Percentiles rank a stretch among this genome's conserved stretches.
These are phyloP conservation scores for Talaromyces sp. DNA, from an alignment of 2,329 filamentous ascomycete genomes.

Conservation along the genomic window DNA sequence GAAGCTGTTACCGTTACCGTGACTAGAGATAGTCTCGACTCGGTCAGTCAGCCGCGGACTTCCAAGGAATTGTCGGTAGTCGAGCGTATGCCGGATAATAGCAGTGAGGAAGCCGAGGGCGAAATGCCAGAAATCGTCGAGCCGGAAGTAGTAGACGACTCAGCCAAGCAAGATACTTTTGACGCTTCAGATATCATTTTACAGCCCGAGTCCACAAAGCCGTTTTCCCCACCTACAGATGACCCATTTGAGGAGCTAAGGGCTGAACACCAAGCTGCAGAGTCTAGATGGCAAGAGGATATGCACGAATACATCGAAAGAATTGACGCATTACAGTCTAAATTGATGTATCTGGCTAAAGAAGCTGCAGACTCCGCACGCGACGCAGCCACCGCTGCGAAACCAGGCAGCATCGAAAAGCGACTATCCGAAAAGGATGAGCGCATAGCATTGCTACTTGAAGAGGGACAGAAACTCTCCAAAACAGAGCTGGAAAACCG, in stretches of 20 bases:
- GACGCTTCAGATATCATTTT: neutral
- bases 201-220: neutral
- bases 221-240: neutral
- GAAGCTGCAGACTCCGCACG: slow-evolving; percentile 74
- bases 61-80: slow-evolving; percentile 27
- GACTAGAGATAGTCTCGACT: slow-evolving; percentile 32
- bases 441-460: slow-evolving; percentile 82
- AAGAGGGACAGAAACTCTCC: slow-evolving; percentile 86
- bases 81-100: neutral
- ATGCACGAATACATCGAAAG: slow-evolving; percentile 78
- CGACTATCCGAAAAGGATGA: slow-evolving; percentile 86
- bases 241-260: slow-evolving; percentile 45
- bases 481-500: slow-evolving; percentile 82
- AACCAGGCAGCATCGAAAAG: slow-evolving; percentile 66
- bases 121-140: slow-evolving; percentile 7
- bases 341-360: slow-evolving; percentile 81
- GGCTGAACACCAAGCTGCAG: slow-evolving; percentile 49
- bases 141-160: neutral
- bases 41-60: slow-evolving; percentile 22
- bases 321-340: slow-evolving; percentile 87
- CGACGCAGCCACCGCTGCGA: slow-evolving; percentile 60
- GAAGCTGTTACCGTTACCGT: slow-evolving; percentile 16
- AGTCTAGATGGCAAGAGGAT: slow-evolving; percentile 71
- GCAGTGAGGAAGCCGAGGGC: slow-evolving; percentile 12
- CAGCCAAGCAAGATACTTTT: neutral